Conservation (phyloP, 2,329 filamentous ascomycete species). For the Arachnomyces sp. region DNA sequence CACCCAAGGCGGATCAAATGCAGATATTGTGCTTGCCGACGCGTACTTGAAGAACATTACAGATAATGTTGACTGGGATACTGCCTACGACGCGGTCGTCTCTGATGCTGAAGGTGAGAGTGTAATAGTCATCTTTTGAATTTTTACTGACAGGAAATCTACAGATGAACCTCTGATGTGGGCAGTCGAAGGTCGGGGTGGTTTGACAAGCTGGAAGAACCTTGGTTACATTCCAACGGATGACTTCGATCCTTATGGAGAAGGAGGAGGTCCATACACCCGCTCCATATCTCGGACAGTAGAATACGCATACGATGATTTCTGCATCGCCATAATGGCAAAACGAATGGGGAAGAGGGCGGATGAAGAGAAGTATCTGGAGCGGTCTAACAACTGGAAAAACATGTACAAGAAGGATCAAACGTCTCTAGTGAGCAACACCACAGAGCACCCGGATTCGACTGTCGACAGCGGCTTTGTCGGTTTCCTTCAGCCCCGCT, state of each 20-base stretch:
- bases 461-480: constrained; percentile 61
- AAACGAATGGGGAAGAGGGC: constrained; percentile 45
- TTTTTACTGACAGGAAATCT: no score
- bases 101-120: constrained; percentile 66
- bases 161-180: constrained; percentile 65
- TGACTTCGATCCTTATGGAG: constrained; percentile 63
- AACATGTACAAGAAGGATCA: constrained; percentile 61
- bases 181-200: constrained; percentile 63
- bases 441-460: no score
- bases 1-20: constrained; percentile 69
- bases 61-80: constrained; percentile 59
- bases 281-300: constrained; percentile 65
- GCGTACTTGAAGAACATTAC: constrained; percentile 59
- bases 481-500: constrained; percentile 66
- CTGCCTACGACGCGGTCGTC: constrained; percentile 62
- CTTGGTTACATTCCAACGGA: constrained; percentile 64
- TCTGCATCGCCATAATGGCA: constrained; percentile 58
- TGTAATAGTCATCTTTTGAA: no score
- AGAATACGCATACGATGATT: constrained; percentile 75
- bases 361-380: constrained; percentile 55
- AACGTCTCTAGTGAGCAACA: constrained; percentile 47
- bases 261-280: constrained; percentile 59
- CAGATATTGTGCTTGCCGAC: constrained; percentile 62
- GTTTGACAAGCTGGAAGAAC: constrained; percentile 62
- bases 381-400: constrained; percentile 57